A percentile compares a stretch with the other conserved stretches of the same genome.
Evolutionary conservation across 495 filamentous ascomycete species (phyloP).

Genomic region (Penicillium cataractarum): DNA sequence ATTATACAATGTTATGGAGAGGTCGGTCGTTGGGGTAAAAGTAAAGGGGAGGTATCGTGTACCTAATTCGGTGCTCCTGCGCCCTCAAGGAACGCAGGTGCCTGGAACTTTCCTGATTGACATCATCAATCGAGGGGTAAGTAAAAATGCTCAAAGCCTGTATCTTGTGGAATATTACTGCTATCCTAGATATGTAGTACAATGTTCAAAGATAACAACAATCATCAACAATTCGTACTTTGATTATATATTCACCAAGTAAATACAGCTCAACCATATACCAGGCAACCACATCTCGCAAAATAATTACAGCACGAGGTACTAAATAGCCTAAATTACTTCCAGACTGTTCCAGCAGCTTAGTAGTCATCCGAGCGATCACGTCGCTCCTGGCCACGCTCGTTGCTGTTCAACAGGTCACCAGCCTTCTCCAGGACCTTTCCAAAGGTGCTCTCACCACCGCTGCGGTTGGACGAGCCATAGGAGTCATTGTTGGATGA

Average conservation of each 20-base stretch:
- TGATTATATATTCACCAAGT: not conserved
- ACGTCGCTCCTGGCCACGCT: conserved; percentile 9
- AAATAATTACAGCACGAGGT: not conserved
- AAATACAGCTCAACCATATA: not conserved
- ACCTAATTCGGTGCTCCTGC: not conserved
- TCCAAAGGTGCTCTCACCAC: conserved; percentile 10
- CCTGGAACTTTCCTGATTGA: not conserved
- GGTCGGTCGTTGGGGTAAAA: not conserved
- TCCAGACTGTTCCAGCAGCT: not conserved
- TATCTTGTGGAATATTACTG: not conserved
- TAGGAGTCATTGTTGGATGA: conserved; percentile 2
- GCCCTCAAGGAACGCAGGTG: not conserved
- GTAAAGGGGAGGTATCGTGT: not conserved
- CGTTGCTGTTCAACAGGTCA: not conserved
- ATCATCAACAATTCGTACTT: not conserved
- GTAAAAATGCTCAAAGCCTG: not conserved
- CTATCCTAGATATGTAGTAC: not conserved
- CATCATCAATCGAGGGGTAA: not conserved
- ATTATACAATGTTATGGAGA: not conserved
- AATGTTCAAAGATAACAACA: not conserved
- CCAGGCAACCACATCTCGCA: not conserved
- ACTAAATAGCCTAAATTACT: not conserved
- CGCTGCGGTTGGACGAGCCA: not conserved
- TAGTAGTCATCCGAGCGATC: conserved; percentile 9
- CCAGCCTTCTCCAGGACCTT: conserved; percentile 14